Evolutionary conservation across 176 grass and related monocot species (phyloP).

Genomic region (Cymbopogon citratus): DNA sequence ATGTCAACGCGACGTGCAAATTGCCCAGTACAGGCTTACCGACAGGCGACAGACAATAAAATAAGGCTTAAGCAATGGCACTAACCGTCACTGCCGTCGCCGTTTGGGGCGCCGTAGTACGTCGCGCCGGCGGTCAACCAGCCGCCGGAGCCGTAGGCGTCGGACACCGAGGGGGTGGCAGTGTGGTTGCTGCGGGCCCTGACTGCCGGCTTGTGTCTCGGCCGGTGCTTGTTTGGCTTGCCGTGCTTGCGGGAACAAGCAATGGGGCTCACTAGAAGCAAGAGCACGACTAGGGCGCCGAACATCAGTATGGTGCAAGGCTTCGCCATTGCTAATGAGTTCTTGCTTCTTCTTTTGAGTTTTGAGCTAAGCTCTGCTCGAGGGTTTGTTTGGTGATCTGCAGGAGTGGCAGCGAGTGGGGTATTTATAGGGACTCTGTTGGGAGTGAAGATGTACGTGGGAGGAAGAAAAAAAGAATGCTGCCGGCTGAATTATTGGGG

Average conservation of each 20-base stretch:
- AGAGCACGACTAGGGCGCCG: conserved; percentile 18
- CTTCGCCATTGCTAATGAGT: conserved; percentile 33
- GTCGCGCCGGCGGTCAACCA: conserved; percentile 69
- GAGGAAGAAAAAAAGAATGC: not conserved
- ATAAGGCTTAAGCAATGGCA: not conserved
- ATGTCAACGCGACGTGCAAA: not conserved
- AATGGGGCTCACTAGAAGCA: conserved; percentile 40
- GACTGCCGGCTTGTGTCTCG: not conserved
- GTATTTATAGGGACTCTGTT: conserved; percentile 31
- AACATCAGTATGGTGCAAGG: conserved; percentile 13
- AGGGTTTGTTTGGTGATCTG: conserved; percentile 33
- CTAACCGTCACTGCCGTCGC: conserved; percentile 76
- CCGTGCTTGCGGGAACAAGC: conserved; percentile 39
- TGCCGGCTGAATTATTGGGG: conserved; percentile 30
- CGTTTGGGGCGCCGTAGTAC: conserved; percentile 67
- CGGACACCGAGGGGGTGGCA: not conserved
- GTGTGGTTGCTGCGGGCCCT: conserved; percentile 24
- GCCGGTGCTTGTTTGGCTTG: conserved; percentile 11
- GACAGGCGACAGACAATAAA: not conserved
- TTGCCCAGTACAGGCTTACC: not conserved
- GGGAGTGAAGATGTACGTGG: conserved; percentile 12
- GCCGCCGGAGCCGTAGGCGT: conserved; percentile 22
- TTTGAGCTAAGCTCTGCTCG: not conserved
- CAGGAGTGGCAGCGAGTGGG: not conserved
- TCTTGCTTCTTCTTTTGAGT: not conserved